Evolutionary conservation across 805 yeast species (phyloP), one percentile per base, ranked within the genome.

Genomic region (Babjeviella inositovora): DNA sequence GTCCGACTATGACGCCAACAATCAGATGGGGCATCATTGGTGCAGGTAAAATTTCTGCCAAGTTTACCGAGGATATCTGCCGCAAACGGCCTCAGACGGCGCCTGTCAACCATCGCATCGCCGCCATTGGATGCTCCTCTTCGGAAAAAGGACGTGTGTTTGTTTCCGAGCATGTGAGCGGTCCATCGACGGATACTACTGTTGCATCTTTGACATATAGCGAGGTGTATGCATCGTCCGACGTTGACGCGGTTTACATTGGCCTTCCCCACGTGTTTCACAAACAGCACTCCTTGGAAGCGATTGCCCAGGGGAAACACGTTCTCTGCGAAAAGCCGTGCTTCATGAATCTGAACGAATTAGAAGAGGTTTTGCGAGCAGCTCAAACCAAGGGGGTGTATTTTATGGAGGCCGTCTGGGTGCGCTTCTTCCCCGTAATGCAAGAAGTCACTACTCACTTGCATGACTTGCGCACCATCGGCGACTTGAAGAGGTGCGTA

Each of bases 361-460:
- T 65, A 5, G 32, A 42, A 14, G 57, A 50, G 19, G 34, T 67
- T 7, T 39, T 53, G 23, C 45, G 37, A 1, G 45, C 54, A 21
- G 75, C 75, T 4, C 45, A 47, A 32, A 29, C 38, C 25, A 53
- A 56, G 37, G 45, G 49, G 2, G 35, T 53, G 23, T 64, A 59
- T 29, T 42, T 69, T 17, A 60, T 69, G 71, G 77, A 69, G 38
- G 76, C 64, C 4, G 56, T 62, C 24, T 65, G 73, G 73, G 56
- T 70, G 5, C 47, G 68, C 23, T 63, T 57, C 31, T 58, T 62
- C 45, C 75, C 75, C 2, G 28, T 61, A 4, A 37, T 56, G 11
- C 31, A 35, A 11, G 43, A 46, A 22, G 38, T 60, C 22, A 37
- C 52, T 25, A 28, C 46, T 15, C 39, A 46, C 26, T 29, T 65